Evolutionary conservation across 371 early-diverging fungal genomes (phyloP).

Genomic region (Fennellomyces sp.): DNA sequence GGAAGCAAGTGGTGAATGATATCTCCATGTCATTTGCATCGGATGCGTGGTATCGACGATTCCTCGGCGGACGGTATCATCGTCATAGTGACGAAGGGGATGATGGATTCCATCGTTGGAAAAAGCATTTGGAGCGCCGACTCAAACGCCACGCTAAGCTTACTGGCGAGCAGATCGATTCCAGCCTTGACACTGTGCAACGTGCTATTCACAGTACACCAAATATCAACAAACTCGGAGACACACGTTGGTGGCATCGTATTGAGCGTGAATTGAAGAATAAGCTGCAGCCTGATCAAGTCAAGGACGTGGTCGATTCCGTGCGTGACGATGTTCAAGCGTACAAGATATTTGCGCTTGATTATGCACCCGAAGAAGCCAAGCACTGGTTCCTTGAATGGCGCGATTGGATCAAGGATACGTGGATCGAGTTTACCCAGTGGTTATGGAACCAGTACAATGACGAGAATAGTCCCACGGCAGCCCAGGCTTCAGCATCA

Average conservation of each 20-base stretch:
- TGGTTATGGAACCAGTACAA: slow-evolving; percentile 1
- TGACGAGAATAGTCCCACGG: background rate
- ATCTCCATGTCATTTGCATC: slow-evolving; percentile 24
- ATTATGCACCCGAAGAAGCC: slow-evolving; percentile 32
- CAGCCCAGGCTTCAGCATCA: slow-evolving; percentile 2
- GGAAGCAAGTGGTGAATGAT: slow-evolving; percentile 35
- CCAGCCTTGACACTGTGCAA: slow-evolving; percentile 23
- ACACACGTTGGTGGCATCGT: slow-evolving; percentile 34
- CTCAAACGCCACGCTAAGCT: slow-evolving; percentile 30
- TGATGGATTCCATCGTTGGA: slow-evolving; percentile 30
- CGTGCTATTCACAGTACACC: slow-evolving; percentile 16
- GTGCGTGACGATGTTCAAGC: slow-evolving; percentile 35
- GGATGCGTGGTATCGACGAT: slow-evolving; percentile 31
- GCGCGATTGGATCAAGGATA: background rate
- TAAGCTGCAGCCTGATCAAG: slow-evolving; percentile 30
- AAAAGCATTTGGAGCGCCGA: slow-evolving; percentile 9
- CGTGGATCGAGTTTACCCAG: background rate
- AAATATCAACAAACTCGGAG: slow-evolving; percentile 31
- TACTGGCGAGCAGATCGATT: slow-evolving; percentile 29
- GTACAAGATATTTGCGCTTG: slow-evolving; percentile 47
- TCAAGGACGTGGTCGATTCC: slow-evolving; percentile 20
- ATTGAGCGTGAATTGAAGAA: slow-evolving; percentile 25
- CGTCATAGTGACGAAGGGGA: slow-evolving; percentile 17
- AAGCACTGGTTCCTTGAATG: slow-evolving; percentile 14
- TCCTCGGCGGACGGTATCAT: slow-evolving; percentile 19